Evolutionary conservation across 2,329 filamentous ascomycete species (phyloP).

Genomic region (Ophiocordyceps australis): DNA sequence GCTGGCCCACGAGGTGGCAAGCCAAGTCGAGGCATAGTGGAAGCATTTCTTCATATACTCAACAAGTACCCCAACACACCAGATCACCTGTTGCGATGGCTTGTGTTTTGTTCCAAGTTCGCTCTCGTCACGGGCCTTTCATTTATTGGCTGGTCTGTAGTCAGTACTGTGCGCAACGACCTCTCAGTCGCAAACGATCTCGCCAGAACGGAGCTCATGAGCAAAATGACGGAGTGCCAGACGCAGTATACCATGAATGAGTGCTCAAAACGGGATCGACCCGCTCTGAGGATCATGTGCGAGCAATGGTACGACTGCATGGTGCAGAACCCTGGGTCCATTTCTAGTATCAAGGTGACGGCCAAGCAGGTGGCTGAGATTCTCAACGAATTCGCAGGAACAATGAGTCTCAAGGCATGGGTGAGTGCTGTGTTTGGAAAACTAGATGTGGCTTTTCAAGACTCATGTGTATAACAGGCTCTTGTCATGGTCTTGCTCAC

Average conservation of each 20-base stretch:
- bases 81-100: constrained; percentile 39
- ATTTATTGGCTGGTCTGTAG: constrained; percentile 52
- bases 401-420: constrained; percentile 67
- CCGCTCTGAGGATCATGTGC: constrained; percentile 57
- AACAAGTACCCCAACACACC: constrained; percentile 40
- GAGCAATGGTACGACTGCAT: constrained; percentile 76
- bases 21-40: constrained; percentile 13
- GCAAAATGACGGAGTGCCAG: constrained; percentile 56
- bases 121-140: constrained; percentile 34
- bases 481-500: too few relatives aligned
- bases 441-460: too few relatives aligned
- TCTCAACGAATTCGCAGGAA: constrained; percentile 82
- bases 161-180: constrained; percentile 54
- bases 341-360: constrained; percentile 64
- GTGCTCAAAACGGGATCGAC: constrained; percentile 48
- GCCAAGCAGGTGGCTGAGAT: constrained; percentile 83
- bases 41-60: constrained; percentile 29
- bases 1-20: constrained; percentile 6
- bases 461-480: too few relatives aligned
- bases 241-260: constrained; percentile 58
- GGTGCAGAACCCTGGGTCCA: constrained; percentile 59
- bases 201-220: constrained; percentile 48
- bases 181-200: constrained; percentile 54
- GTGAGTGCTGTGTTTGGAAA: too few relatives aligned
- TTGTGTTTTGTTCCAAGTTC: constrained; percentile 44